phyloP scores from a whole-genome alignment of 371 early-diverging fungal genomes.

The Mortierella sp. region DNA sequence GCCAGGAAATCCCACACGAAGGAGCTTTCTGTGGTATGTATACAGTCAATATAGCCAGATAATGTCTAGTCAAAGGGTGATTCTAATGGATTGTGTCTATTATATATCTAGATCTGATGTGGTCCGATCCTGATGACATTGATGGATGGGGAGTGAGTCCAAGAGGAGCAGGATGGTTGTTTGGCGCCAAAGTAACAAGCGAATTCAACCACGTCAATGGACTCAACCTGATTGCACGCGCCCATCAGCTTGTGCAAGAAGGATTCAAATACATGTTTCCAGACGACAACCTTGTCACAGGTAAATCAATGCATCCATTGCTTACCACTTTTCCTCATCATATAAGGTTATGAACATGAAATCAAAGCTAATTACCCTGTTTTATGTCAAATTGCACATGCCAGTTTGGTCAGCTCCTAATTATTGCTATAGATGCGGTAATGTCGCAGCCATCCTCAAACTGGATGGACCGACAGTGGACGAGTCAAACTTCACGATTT shows the following conservation, averaged over 20 bases:
- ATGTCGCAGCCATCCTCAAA: constrained; percentile 98
- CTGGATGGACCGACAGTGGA: constrained; percentile 90
- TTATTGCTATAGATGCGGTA: constrained; percentile 99
- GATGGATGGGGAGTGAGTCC: constrained; percentile 98
- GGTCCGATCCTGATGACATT: constrained; percentile 99
- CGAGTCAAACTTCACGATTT: constrained; percentile 93
- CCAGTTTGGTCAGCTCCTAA: constrained; percentile 99
- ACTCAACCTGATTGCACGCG: constrained; percentile 93
- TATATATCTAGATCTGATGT: constrained; percentile 84
- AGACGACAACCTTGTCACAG: constrained; percentile 95
- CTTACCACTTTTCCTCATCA: too few relatives aligned
- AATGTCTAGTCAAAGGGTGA: too few relatives aligned
- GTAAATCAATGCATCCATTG: constrained; percentile 11
- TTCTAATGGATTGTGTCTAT: too few relatives aligned
- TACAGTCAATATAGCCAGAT: not conserved
- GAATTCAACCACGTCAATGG: constrained; percentile 98
- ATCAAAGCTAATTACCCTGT: not conserved
- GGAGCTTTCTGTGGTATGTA: constrained; percentile 95
- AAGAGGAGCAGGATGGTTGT: constrained; percentile 98
- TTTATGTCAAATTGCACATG: not conserved
- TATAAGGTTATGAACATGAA: too few relatives aligned
- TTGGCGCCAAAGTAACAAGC: constrained; percentile 97
- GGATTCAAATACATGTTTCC: constrained; percentile 98
- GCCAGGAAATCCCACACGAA: constrained; percentile 99
- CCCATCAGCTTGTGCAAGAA: constrained; percentile 98